Conservation (phyloP, 495 filamentous ascomycete genomes). For the Aspergillus baeticus region DNA sequence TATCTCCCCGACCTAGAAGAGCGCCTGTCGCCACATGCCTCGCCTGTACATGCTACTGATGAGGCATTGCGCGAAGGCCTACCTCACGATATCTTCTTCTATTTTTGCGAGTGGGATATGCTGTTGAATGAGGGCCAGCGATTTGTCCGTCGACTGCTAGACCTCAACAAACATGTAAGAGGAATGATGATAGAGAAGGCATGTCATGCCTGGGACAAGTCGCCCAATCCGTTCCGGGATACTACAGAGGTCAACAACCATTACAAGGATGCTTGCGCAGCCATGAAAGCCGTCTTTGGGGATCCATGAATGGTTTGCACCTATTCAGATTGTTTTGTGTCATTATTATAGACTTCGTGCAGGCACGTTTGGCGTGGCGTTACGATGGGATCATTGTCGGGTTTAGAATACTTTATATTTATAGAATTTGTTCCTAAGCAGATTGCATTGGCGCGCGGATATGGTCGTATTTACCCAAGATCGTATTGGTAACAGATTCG, state of each 20-base stretch:
- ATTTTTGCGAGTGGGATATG: slow-evolving; percentile 92
- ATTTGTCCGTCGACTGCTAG: slow-evolving; percentile 63
- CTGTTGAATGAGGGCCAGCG: slow-evolving; percentile 71
- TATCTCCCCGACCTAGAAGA: slow-evolving; percentile 62
- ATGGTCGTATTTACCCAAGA: not conserved
- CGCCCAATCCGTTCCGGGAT: slow-evolving; percentile 70
- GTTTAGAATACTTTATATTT: not conserved
- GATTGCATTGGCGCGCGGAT: not conserved
- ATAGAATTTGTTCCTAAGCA: not conserved
- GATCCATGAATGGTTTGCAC: slow-evolving; percentile 1
- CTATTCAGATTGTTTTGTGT: not conserved
- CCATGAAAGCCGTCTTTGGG: slow-evolving; percentile 45
- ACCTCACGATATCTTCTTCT: slow-evolving; percentile 67
- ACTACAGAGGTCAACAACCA: slow-evolving; percentile 39
- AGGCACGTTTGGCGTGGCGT: slow-evolving; percentile 5
- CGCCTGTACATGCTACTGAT: slow-evolving; percentile 59
- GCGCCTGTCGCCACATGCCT: slow-evolving; percentile 58
- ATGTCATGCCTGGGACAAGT: slow-evolving; percentile 85
- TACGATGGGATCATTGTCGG: not conserved
- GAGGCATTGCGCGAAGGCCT: slow-evolving; percentile 49
- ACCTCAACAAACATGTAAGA: slow-evolving; percentile 63
- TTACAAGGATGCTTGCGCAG: slow-evolving; percentile 44
- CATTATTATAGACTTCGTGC: not conserved
- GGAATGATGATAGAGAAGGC: slow-evolving; percentile 72
- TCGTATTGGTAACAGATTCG: no score